Conservation (phyloP, 768 basidiomycete species). For the Mycena vulgaris region DNA sequence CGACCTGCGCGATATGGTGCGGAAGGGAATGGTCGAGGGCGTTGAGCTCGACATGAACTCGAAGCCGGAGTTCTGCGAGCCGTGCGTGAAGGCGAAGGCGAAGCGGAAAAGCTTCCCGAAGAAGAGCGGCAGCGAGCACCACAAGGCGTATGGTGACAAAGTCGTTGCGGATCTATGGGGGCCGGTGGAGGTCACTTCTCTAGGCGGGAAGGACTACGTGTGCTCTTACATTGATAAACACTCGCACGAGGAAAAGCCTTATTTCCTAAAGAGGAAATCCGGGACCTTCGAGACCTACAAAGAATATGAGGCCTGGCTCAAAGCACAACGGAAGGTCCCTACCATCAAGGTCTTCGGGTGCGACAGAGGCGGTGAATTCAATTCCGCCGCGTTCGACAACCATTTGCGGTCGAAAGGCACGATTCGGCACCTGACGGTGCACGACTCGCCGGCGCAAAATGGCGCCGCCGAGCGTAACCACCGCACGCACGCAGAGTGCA, state of each 20-base stretch:
- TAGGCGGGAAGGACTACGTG: constrained; percentile 20
- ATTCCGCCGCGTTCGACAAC: constrained; percentile 42
- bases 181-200: constrained; percentile 35
- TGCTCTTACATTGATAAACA: constrained; percentile 31
- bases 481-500: constrained; percentile 42
- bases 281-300: constrained; percentile 41
- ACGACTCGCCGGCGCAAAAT: constrained; percentile 52
- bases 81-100: constrained; percentile 44
- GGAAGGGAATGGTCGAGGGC: constrained; percentile 47
- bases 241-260: constrained; percentile 32
- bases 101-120: constrained; percentile 38
- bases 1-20: constrained; percentile 45
- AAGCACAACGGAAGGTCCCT: constrained; percentile 40
- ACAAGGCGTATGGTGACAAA: constrained; percentile 28
- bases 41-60: constrained; percentile 46
- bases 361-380: constrained; percentile 51
- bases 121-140: constrained; percentile 11
- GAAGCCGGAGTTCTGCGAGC: constrained; percentile 45
- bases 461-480: constrained; percentile 48
- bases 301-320: constrained; percentile 45
- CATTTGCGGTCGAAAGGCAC: constrained; percentile 47
- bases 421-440: constrained; percentile 48
- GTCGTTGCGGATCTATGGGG: constrained; percentile 36
- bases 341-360: constrained; percentile 45
- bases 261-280: constrained; percentile 39